These are phyloP conservation scores for Chlorophyllum brunneum DNA, from an alignment of 768 basidiomycete genomes.

Conservation along the genomic window DNA sequence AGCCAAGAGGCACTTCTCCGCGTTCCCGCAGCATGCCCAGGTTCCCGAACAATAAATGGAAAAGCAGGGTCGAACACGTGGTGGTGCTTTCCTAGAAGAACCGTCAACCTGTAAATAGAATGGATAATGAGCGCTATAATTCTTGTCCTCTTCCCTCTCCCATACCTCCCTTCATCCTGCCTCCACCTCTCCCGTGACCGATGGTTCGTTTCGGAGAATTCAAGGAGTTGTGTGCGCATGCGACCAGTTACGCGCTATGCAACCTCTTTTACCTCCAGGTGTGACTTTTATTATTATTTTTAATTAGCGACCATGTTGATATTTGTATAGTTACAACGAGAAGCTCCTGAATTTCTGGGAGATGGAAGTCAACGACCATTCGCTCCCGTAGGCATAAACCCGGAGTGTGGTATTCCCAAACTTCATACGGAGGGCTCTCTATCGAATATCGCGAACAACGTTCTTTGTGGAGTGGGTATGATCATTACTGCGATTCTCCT, in stretches of 20 bases:
- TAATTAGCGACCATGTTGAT: constrained; percentile 13
- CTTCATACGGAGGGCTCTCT: constrained; percentile 50
- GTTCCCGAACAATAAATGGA: not conserved
- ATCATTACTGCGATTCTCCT: constrained; percentile 50
- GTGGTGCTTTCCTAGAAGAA: not conserved
- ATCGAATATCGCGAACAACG: constrained; percentile 77
- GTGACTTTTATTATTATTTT: constrained; percentile 17
- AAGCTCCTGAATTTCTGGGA: constrained; percentile 29
- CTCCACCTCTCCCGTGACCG: not conserved
- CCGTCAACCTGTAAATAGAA: constrained; percentile 5
- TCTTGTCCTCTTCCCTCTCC: not conserved
- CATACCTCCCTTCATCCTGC: not conserved
- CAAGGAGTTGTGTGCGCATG: constrained; percentile 48
- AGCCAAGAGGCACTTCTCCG: not conserved
- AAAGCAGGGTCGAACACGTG: constrained; percentile 11
- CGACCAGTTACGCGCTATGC: constrained; percentile 76
- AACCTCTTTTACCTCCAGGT: constrained; percentile 85
- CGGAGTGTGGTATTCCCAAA: constrained; percentile 63
- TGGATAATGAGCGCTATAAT: not conserved
- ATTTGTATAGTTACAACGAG: constrained; percentile 26
- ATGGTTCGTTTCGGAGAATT: constrained; percentile 65
- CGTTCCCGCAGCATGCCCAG: not conserved
- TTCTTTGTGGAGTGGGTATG: constrained; percentile 64
- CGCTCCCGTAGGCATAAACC: constrained; percentile 73
- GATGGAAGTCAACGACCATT: constrained; percentile 34